Conservation (phyloP, 139 green algal species). For the Chlamydomonas sp. region DNA sequence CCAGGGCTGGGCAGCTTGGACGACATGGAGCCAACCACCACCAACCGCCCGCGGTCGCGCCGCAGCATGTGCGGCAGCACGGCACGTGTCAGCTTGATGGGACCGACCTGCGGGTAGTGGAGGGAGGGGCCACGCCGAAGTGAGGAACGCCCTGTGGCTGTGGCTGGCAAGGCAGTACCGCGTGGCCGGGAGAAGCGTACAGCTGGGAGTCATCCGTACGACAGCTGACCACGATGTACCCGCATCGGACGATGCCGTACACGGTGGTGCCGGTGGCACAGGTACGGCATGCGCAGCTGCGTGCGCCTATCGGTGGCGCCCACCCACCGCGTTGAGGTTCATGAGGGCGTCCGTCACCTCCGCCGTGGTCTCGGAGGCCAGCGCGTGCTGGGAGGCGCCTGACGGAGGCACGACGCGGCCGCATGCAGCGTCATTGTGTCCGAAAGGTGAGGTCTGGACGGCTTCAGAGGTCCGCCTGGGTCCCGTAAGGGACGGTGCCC, state of each 20-base stretch:
- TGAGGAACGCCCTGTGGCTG: no score
- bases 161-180: no score
- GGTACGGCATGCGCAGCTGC: no score
- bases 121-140: no score
- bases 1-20: slow-evolving; percentile 79
- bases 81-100: slow-evolving; percentile 78
- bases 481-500: no score
- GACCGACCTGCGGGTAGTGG: slow-evolving; percentile 13
- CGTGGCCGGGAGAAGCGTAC: no score
- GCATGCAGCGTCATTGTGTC: not conserved
- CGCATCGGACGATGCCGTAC: no score
- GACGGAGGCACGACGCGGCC: not conserved
- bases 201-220: no score
- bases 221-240: no score
- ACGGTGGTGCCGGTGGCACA: no score
- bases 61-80: slow-evolving; percentile 74
- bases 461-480: not conserved
- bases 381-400: slow-evolving; percentile 76
- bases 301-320: no score
- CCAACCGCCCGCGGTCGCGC: slow-evolving; percentile 64
- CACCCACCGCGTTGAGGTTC: slow-evolving; percentile 73
- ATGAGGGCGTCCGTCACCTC: slow-evolving; percentile 74
- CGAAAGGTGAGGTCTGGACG: not conserved
- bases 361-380: slow-evolving; percentile 66
- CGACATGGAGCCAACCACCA: slow-evolving; percentile 82